These are phyloP conservation scores for Triadica sebifera DNA, from an alignment of 345 rosid genomes.

Conservation along the genomic window DNA sequence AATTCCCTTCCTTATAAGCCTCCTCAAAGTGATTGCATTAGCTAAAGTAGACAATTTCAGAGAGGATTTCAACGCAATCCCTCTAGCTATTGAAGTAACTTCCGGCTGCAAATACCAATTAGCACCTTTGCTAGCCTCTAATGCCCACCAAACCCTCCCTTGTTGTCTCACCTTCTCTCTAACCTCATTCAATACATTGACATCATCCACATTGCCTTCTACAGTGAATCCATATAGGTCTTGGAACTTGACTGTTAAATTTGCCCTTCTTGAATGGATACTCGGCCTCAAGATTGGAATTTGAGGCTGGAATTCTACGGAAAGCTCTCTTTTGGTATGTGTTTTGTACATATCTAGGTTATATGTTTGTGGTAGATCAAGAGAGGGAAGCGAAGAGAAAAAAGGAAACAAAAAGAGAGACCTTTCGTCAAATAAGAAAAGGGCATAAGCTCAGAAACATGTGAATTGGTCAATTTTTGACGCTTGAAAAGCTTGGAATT, in stretches of 20 bases:
- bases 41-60: constrained; percentile 73
- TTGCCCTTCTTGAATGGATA: constrained; percentile 94
- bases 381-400: constrained; percentile 8
- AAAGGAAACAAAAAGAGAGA: neutral
- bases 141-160: constrained; percentile 96
- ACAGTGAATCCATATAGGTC: constrained; percentile 93
- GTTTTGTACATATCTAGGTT: constrained; percentile 53
- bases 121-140: constrained; percentile 98
- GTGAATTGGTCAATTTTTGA: constrained; percentile 44
- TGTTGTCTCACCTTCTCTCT: constrained; percentile 96
- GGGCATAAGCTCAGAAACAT: constrained; percentile 33
- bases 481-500: constrained; percentile 24
- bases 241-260: constrained; percentile 82
- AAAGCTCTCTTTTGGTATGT: constrained; percentile 60
- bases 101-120: constrained; percentile 96
- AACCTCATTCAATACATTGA: constrained; percentile 85
- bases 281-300: constrained; percentile 85
- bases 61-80: constrained; percentile 83
- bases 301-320: constrained; percentile 72
- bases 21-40: constrained; percentile 83
- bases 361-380: constrained; percentile 23
- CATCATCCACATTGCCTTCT: constrained; percentile 99
- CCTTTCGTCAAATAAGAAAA: constrained; percentile 33
- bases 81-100: constrained; percentile 53
- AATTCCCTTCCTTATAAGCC: constrained; percentile 90